Percentiles rank a stretch among this genome's conserved stretches.
Evolutionary conservation across 106 monocot genomes (phyloP).

Genomic region (Acorus gramineus): DNA sequence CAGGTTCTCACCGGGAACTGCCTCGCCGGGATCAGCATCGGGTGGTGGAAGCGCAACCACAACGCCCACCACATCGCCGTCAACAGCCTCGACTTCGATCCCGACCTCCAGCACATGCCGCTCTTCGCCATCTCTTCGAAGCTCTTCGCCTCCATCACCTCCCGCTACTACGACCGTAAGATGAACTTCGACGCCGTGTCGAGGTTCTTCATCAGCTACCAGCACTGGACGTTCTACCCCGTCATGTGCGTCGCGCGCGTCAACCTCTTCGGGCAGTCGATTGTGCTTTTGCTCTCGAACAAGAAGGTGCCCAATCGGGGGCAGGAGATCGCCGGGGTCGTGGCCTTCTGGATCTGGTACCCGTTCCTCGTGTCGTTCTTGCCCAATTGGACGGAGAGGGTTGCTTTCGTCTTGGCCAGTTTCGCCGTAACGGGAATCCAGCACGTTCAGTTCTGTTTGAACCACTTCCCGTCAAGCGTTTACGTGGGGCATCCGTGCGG

Average conservation of each 20-base stretch:
- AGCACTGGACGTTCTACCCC: slow-evolving; percentile 75
- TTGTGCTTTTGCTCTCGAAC: slow-evolving; percentile 15
- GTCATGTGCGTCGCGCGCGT: slow-evolving; percentile 59
- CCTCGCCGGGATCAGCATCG: slow-evolving; percentile 47
- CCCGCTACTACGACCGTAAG: slow-evolving; percentile 38
- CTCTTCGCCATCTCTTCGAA: slow-evolving; percentile 46
- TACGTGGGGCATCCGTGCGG: slow-evolving; percentile 43
- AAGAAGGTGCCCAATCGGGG: slow-evolving; percentile 27
- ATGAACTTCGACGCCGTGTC: slow-evolving; percentile 36
- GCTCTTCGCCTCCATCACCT: slow-evolving; percentile 41
- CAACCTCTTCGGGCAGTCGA: slow-evolving; percentile 54
- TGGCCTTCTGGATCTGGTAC: slow-evolving; percentile 60
- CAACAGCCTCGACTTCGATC: slow-evolving; percentile 71
- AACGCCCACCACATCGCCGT: slow-evolving; percentile 70
- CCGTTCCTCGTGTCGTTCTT: slow-evolving; percentile 47
- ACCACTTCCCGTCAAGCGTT: slow-evolving; percentile 44
- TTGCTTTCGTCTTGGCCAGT: slow-evolving; percentile 38
- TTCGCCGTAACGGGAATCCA: slow-evolving; percentile 41
- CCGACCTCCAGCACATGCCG: slow-evolving; percentile 71
- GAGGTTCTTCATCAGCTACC: slow-evolving; percentile 49
- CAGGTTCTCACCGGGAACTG: slow-evolving; percentile 44
- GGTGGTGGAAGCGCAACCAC: slow-evolving; percentile 73
- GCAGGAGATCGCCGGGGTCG: slow-evolving; percentile 37
- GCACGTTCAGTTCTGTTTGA: slow-evolving; percentile 64
- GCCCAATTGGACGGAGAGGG: slow-evolving; percentile 44